A percentile compares a stretch with the other conserved stretches of the same genome.
Evolutionary conservation across 1,284 basidiomycete genomes (phyloP).

Genomic region (Boletus semigastroideus): DNA sequence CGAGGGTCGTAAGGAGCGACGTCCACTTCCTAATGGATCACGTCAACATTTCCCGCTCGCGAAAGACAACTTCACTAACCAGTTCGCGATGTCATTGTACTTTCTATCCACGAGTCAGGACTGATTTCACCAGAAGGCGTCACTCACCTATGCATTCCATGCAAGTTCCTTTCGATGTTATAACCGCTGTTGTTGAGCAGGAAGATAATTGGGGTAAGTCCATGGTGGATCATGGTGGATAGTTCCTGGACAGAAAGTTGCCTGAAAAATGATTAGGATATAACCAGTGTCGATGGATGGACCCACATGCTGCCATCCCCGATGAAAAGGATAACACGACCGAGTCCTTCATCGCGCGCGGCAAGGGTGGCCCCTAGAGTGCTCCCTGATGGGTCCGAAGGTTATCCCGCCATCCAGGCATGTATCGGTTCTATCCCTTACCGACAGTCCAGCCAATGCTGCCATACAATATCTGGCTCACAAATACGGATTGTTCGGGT

Average conservation of each 20-base stretch:
- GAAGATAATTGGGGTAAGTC: constrained; percentile 77
- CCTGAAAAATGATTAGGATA: constrained; percentile 33
- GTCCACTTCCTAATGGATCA: constrained; percentile 51
- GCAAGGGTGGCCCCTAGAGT: constrained; percentile 79
- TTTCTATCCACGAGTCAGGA: constrained; percentile 44
- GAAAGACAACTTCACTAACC: constrained; percentile 36
- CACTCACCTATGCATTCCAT: constrained; percentile 52
- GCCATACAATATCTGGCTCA: constrained; percentile 84
- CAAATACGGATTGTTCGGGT: constrained; percentile 62
- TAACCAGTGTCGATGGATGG: background rate
- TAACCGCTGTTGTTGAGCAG: constrained; percentile 91
- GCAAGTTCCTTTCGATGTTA: constrained; percentile 82
- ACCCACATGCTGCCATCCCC: constrained; percentile 79
- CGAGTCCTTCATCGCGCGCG: constrained; percentile 61
- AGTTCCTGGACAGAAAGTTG: constrained; percentile 77
- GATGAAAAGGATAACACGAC: constrained; percentile 81
- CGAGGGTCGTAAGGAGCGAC: constrained; percentile 56
- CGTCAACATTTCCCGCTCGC: constrained; percentile 11
- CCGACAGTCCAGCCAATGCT: constrained; percentile 88
- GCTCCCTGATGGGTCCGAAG: constrained; percentile 36
- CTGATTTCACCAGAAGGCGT: constrained; percentile 17
- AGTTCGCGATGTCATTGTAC: constrained; percentile 74
- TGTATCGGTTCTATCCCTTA: constrained; percentile 25
- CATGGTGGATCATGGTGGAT: constrained; percentile 72
- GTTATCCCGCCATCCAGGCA: constrained; percentile 14